Base-by-base conservation (phyloP, 208 protist genomes). In the Porcisia deanei region DNA sequence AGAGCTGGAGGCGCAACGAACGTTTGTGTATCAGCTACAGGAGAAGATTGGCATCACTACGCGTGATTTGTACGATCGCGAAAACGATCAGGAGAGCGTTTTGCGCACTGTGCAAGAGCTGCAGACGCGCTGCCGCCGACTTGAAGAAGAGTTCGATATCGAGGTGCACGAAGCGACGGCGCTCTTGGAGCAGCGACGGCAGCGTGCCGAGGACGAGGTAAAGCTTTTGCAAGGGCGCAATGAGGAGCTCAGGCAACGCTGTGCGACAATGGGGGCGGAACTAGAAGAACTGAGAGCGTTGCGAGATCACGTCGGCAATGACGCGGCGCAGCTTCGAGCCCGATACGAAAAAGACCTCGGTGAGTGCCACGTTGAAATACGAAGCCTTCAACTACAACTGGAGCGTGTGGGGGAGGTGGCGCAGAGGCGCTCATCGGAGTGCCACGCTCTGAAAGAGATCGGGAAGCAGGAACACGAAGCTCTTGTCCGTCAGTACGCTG, bases 71-170 rank as follows among this genome's bases (percentile, higher is more conserved):
- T 30, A 76, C n/a, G 73, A 80, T n/a, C 54, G 70, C 7, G 86
- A 90, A 68, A 68, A 60, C 41, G 75, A 58, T 25, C 79, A 84
- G 59, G 83, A 85, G 14, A 58, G 71, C n/a, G 83, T 86, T 8
- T 59, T 80, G 39, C 53, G 65, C 30, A 66, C 66, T 25, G 78
- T 79, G 55, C 57, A 64, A 3, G 63, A 20, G 22, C 77, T 83
- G 37, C 66, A 69, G 43, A 65, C 69, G 22, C 55, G 80, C 30
- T 72, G 71, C 72, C 49, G 12, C 12, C 14, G 45, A 3, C 55
- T 77, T 18, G 71, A 73, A 71, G 66, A 65, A 37, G 76, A 77
- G 12, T 61, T 74, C 10, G 81, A 76, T 59, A 18, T 39, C 16
- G 54, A 68, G 41, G 37, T 66, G 71, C 61, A 30, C 39, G 81